Evolutionary conservation across 352 stramenopile genomes (phyloP).

Genomic region (Pseudoperonospora humuli): DNA sequence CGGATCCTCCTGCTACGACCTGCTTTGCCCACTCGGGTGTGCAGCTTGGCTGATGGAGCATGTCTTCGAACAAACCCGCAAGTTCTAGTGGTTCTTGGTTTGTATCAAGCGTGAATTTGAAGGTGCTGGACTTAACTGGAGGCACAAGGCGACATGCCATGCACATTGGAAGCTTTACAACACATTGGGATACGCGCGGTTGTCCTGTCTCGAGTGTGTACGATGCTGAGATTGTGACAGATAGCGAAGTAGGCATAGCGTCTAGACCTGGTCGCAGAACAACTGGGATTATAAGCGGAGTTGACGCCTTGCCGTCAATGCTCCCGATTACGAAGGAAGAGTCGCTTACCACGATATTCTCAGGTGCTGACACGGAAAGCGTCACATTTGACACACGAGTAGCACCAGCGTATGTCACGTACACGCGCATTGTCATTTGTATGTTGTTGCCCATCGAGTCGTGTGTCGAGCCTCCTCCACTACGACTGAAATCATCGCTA

Average conservation of each 20-base stretch:
- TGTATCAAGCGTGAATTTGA: slow-evolving; percentile 87
- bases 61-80: slow-evolving; percentile 75
- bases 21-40: slow-evolving; percentile 66
- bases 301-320: slow-evolving; percentile 52
- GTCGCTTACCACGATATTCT: slow-evolving; percentile 54
- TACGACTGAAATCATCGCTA: slow-evolving; percentile 34
- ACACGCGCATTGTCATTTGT: slow-evolving; percentile 73
- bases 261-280: slow-evolving; percentile 29
- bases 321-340: slow-evolving; percentile 66
- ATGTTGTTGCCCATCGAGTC: slow-evolving; percentile 22
- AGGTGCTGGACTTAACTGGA: slow-evolving; percentile 69
- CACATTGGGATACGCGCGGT: slow-evolving; percentile 54
- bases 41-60: slow-evolving; percentile 71
- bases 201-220: slow-evolving; percentile 70
- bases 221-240: slow-evolving; percentile 52
- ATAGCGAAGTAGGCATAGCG: slow-evolving; percentile 59
- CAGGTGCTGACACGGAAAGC: slow-evolving; percentile 53
- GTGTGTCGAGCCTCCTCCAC: slow-evolving; percentile 4
- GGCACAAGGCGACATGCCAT: slow-evolving; percentile 62
- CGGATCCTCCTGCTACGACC: slow-evolving; percentile 35
- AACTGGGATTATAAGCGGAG: slow-evolving; percentile 52
- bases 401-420: slow-evolving; percentile 82
- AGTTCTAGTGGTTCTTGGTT: slow-evolving; percentile 75
- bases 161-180: slow-evolving; percentile 66
- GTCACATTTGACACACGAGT: no score